These are phyloP conservation scores for Rhytidiadelphus loreus DNA, from an alignment of 225 moss, liverwort and hornwort genomes.

Conservation along the genomic window DNA sequence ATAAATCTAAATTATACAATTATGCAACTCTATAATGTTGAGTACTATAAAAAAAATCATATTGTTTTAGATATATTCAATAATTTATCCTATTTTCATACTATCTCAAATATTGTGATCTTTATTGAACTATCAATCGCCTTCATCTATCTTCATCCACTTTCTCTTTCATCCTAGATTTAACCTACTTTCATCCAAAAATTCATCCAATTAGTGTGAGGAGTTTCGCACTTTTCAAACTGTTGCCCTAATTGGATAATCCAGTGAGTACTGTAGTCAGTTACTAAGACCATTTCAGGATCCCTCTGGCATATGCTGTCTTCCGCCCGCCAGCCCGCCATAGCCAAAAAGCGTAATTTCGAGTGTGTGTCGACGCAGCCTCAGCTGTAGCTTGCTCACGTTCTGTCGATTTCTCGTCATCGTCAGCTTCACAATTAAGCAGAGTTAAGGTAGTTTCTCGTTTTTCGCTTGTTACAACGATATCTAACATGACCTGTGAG, in stretches of 20 bases:
- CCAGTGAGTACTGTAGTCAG: not conserved
- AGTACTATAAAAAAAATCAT: rapidly evolving
- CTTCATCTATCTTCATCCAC: too few relatives aligned
- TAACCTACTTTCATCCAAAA: not conserved
- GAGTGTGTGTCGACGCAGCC: not conserved
- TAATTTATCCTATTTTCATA: too few relatives aligned
- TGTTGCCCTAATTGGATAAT: not conserved
- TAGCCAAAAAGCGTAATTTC: not conserved
- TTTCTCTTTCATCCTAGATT: not conserved
- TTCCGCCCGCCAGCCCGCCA: not conserved
- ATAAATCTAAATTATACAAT: not conserved
- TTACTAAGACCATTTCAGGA: not conserved
- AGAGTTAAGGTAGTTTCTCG: not conserved
- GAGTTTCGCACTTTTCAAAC: not conserved
- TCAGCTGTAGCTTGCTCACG: not conserved
- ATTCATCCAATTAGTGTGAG: not conserved
- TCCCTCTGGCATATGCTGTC: constrained; percentile 8
- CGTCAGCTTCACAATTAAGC: not conserved
- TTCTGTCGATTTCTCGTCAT: not conserved
- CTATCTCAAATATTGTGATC: not conserved
- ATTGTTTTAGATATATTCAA: not conserved
- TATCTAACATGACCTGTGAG: not conserved
- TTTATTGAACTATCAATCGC: not conserved
- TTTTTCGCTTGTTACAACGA: not conserved
- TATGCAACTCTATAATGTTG: rapidly evolving